Base-by-base conservation (phyloP, 495 filamentous ascomycete genomes). In the Tuber microsphaerosporum region DNA sequence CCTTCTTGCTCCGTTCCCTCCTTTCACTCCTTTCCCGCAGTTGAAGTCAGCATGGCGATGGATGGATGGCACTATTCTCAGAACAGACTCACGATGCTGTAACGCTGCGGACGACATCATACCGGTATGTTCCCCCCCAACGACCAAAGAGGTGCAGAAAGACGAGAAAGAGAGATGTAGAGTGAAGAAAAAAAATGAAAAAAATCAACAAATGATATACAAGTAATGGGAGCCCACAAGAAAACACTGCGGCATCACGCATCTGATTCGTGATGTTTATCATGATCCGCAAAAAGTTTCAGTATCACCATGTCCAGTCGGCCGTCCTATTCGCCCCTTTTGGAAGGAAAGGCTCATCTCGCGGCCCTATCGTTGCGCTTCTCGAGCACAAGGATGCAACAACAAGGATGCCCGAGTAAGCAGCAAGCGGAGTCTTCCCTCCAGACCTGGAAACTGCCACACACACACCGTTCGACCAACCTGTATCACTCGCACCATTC, bases 261-360 rank as follows among this genome's bases (percentile, higher is more conserved):
- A 65, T 19, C 26, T 34, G 14, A 65, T 65, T 65, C 26, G 56
- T 0, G 56, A 34, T 6, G 56, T 6, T 17, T 8, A 12, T 34
- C 56, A 17, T 17, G 56, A 34, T 8, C 17, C 9, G 56, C 14
- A 17, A 65, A 19, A 65, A 4, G 56, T 3, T 34, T 14, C 56
- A 34, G 56, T 65, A 19, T 34, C 56, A 65, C 56, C 56, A 65
- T 31, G 26, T 16, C 56, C 56, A 34, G 26, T 65, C 26, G 56
- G 56, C 56, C 56, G 56, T 65, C 56, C 56, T 26, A 65, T 65
- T 65, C 56, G 56, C 56, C 56, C 56, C 56, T 65, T 65, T 65
- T 34, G 6, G 56, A 34, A 34, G 26, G 26, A 19, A 34, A 16
- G 31, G 56, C 56, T 65, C 56, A 65, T 65, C 56, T 65, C 56